These are phyloP conservation scores for Ophiostoma pallidulum DNA, from an alignment of 2,329 filamentous ascomycete genomes.

Conservation along the genomic window DNA sequence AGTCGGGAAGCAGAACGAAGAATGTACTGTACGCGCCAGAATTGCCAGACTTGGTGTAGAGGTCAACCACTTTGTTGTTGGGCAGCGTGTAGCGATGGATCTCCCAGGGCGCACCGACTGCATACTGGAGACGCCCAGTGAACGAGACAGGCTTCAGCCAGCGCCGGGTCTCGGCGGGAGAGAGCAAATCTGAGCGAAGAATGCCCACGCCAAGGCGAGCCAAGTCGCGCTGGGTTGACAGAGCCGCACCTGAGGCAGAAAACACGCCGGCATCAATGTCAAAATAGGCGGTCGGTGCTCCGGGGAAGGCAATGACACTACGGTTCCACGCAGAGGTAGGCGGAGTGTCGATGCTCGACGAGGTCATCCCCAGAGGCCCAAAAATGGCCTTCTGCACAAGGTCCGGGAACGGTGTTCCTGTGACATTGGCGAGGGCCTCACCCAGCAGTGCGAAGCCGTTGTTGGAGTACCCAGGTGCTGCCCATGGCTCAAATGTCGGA, in stretches of 20 bases:
- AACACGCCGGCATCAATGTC: background rate
- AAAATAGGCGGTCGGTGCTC: background rate
- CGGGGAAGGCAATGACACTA: conserved; percentile 3
- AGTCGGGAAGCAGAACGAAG: conserved; percentile 36
- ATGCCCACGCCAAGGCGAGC: conserved; percentile 33
- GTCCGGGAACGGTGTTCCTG: conserved; percentile 30
- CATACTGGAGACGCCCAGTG: conserved; percentile 28
- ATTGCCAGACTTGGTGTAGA: conserved; percentile 39
- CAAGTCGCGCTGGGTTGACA: conserved; percentile 25
- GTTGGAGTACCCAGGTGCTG: conserved; percentile 41
- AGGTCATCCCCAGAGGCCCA: conserved; percentile 31
- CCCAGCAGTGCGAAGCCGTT: conserved; percentile 35
- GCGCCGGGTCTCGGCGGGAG: conserved; percentile 28
- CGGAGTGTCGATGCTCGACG: background rate
- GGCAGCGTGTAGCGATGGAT: conserved; percentile 31
- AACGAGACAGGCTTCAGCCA: conserved; percentile 36
- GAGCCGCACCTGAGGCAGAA: conserved; percentile 5
- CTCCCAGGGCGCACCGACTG: conserved; percentile 39
- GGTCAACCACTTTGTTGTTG: conserved; percentile 32
- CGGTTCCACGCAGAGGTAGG: background rate
- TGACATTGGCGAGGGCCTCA: conserved; percentile 34
- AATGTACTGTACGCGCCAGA: conserved; percentile 31
- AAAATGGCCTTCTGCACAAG: conserved; percentile 33
- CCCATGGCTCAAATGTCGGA: conserved; percentile 34
- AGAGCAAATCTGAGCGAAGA: conserved; percentile 32